Evolutionary conservation across 1,139 yeast species (phyloP), one percentile per base, ranked within the genome.

Genomic region (Suhomyces choctaworum): DNA sequence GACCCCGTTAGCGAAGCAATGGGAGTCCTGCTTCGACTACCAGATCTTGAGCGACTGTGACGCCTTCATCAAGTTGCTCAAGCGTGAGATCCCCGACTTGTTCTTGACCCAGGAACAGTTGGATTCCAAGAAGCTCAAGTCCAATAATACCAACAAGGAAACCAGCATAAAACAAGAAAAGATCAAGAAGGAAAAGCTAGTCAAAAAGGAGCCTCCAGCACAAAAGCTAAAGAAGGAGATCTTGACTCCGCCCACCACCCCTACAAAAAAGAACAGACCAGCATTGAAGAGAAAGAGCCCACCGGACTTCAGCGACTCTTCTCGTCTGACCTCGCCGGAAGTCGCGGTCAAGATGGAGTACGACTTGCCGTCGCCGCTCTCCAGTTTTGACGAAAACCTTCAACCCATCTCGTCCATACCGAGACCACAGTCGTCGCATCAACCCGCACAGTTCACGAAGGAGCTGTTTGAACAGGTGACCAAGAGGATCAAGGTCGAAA

Each of bases 1-100:
- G 42, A 76, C 73, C 35, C 77, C 64, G 28, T 56, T 68, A 24
- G 62, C 68, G 22, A 64, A 61, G 36, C 65, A 67, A 42, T 84
- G 92, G 90, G 69, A 70, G 9, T 70, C 60, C 23, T 63, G 64
- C 34, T 71, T 84, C 29, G 92, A 84, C 52, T 85, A 79, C 51
- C 92, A 90, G 65, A 71, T 90, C 5, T 63, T 78, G 36, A 66
- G 82, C 33, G 96, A 88, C 54, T 86, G 96, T 55, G 97, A 90
- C 57, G 73, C 71, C 24, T 90, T 95, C 78, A 82, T 89, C 14
- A 59, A 63, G 14, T 63, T 70, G 21, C 60, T 85, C 34, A 70
- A 70, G 45, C 41, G 41, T 15, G 73, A 76, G 27, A 60, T 78
- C 7, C 89, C 90, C 1, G 75, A 68, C 47, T 68, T 80, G 47